Evolutionary conservation across 306 rosid species (phyloP).

Genomic region (Crataegus laevigata): DNA sequence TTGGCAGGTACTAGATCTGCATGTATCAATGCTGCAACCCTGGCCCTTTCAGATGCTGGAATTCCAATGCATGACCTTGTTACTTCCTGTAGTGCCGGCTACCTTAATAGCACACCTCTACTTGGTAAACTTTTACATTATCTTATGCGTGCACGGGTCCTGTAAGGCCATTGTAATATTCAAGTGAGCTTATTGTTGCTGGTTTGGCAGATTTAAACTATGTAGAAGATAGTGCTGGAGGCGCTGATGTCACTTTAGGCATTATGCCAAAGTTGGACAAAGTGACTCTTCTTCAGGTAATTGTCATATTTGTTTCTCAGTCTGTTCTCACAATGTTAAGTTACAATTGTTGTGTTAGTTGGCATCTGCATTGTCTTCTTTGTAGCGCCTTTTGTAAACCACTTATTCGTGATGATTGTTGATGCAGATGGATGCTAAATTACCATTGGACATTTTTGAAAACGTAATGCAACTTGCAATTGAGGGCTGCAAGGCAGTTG

Average conservation of each 20-base stretch:
- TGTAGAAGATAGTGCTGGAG: slow-evolving; percentile 95
- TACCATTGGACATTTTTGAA: slow-evolving; percentile 75
- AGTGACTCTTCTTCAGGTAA: slow-evolving; percentile 86
- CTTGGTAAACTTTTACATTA: slow-evolving; percentile 47
- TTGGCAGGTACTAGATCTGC: slow-evolving; percentile 85
- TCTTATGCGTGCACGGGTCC: not conserved
- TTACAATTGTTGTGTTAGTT: not conserved
- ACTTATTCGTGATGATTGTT: slow-evolving; percentile 10
- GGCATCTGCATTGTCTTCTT: not conserved
- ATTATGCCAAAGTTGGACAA: slow-evolving; percentile 75
- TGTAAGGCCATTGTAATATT: not conserved
- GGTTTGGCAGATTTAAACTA: slow-evolving; percentile 67
- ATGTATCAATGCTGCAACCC: slow-evolving; percentile 89
- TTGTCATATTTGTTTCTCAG: not conserved
- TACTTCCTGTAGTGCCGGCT: slow-evolving; percentile 88
- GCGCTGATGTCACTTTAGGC: slow-evolving; percentile 88
- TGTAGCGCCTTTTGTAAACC: not conserved
- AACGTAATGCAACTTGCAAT: slow-evolving; percentile 78
- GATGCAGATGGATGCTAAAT: slow-evolving; percentile 82
- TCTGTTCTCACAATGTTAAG: not conserved
- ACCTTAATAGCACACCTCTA: slow-evolving; percentile 75
- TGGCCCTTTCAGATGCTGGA: slow-evolving; percentile 96
- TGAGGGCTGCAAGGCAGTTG: slow-evolving; percentile 95
- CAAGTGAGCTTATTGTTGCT: slow-evolving; percentile 9
- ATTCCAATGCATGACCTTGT: slow-evolving; percentile 92